Percentiles rank a stretch among this genome's conserved stretches.
These are phyloP conservation scores for Sclerotinia trifoliorum DNA, from an alignment of 2,329 filamentous ascomycete genomes.

Conservation along the genomic window DNA sequence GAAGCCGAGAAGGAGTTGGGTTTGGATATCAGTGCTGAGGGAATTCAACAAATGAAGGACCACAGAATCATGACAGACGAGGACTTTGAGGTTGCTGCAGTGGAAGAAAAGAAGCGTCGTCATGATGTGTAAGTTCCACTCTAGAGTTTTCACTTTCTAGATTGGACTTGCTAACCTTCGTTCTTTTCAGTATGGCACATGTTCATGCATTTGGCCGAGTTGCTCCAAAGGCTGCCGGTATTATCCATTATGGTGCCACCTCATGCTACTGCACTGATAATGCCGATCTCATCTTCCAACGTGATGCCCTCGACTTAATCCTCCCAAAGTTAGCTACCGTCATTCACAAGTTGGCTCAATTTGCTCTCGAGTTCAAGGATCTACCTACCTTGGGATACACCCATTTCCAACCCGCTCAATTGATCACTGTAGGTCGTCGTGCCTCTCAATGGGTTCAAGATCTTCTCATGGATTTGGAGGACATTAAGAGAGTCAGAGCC, in stretches of 20 bases:
- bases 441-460: constrained; percentile 73
- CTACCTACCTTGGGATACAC: constrained; percentile 75
- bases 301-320: constrained; percentile 71
- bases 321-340: constrained; percentile 76
- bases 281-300: constrained; percentile 69
- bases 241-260: constrained; percentile 69
- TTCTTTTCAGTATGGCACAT: constrained; percentile 39
- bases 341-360: constrained; percentile 69
- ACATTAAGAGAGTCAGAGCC: constrained; percentile 66
- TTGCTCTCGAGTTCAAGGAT: constrained; percentile 71
- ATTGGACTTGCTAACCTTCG: neutral
- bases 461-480: constrained; percentile 70
- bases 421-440: constrained; percentile 41
- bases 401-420: constrained; percentile 62
- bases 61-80: constrained; percentile 73
- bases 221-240: constrained; percentile 74
- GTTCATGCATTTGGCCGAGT: constrained; percentile 73
- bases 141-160: constrained; percentile 38
- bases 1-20: constrained; percentile 81
- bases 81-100: constrained; percentile 70
- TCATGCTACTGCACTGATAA: constrained; percentile 54
- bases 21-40: constrained; percentile 70
- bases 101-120: constrained; percentile 72
- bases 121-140: constrained; percentile 55
- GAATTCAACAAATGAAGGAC: constrained; percentile 73